These are phyloP conservation scores for Ogataea siamensis DNA, from an alignment of 805 yeast species.

Conservation along the genomic window DNA sequence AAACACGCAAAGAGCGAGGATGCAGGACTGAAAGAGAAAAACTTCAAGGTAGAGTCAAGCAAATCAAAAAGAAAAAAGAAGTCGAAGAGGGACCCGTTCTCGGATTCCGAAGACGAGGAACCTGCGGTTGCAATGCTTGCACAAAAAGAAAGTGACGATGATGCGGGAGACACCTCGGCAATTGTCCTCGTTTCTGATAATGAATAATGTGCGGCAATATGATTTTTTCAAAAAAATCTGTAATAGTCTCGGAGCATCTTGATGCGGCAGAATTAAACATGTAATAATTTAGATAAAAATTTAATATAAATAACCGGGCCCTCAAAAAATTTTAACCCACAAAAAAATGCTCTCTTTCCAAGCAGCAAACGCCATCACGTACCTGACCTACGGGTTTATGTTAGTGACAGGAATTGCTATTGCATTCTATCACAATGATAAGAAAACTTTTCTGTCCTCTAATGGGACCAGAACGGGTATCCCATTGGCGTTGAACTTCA, in stretches of 20 bases:
- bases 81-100: not conserved
- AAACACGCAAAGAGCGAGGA: slow-evolving; percentile 1
- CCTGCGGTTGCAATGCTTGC: not conserved
- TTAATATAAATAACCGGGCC: slow-evolving; percentile 4
- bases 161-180: slow-evolving; percentile 18
- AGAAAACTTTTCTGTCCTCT: slow-evolving; percentile 63
- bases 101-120: slow-evolving; percentile 5
- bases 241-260: not conserved
- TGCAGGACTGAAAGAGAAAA: slow-evolving; percentile 3
- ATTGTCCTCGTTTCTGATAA: slow-evolving; percentile 19
- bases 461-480: slow-evolving; percentile 78
- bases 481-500: slow-evolving; percentile 82
- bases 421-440: slow-evolving; percentile 56
- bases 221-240: not conserved
- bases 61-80: not conserved
- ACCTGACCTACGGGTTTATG: slow-evolving; percentile 55
- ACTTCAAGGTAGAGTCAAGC: not conserved
- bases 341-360: slow-evolving; percentile 39
- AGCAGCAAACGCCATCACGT: slow-evolving; percentile 61
- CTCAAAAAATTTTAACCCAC: slow-evolving; percentile 6
- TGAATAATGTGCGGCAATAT: slow-evolving; percentile 2
- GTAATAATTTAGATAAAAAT: not conserved
- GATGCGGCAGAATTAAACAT: slow-evolving; percentile 2
- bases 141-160: slow-evolving; percentile 4
- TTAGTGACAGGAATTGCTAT: slow-evolving; percentile 52